Conservation (phyloP, 2,329 filamentous ascomycete species). For the Eutypella sp. region DNA sequence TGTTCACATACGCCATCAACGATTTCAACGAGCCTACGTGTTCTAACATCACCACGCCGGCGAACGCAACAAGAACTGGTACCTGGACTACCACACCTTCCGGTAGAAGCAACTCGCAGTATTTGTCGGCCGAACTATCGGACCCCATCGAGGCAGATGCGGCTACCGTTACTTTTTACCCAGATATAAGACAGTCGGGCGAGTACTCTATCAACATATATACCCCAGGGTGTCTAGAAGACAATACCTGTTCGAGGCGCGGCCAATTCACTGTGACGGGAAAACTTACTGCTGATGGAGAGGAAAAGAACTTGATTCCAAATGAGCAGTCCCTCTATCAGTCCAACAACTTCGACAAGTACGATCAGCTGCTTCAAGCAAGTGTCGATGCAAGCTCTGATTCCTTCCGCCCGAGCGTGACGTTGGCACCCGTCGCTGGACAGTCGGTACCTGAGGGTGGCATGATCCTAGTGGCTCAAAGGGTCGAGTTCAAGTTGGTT, state of each 20-base stretch:
- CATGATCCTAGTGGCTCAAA: constrained; percentile 82
- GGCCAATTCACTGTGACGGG: constrained; percentile 80
- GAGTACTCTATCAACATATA: constrained; percentile 90
- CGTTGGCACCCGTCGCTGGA: constrained; percentile 62
- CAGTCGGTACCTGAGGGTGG: constrained; percentile 49
- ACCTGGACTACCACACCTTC: constrained; percentile 69
- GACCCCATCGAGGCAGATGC: constrained; percentile 51
- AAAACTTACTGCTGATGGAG: constrained; percentile 50
- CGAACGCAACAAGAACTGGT: constrained; percentile 65
- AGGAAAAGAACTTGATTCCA: constrained; percentile 46
- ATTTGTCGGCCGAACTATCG: constrained; percentile 64
- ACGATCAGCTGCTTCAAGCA: constrained; percentile 85
- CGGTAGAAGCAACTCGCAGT: constrained; percentile 65
- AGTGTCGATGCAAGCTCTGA: constrained; percentile 69
- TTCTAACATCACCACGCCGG: constrained; percentile 57
- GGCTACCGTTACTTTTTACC: constrained; percentile 70
- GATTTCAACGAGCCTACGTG: constrained; percentile 87
- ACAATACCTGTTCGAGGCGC: constrained; percentile 68
- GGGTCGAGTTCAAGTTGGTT: constrained; percentile 71
- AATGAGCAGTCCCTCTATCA: constrained; percentile 60
- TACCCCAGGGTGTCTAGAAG: constrained; percentile 83
- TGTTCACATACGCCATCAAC: constrained; percentile 78
- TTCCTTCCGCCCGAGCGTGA: constrained; percentile 76
- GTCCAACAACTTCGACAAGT: constrained; percentile 95
- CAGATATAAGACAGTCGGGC: constrained; percentile 81